Base-by-base conservation (phyloP, 139 green algal species). In the Penium margaritaceum region DNA sequence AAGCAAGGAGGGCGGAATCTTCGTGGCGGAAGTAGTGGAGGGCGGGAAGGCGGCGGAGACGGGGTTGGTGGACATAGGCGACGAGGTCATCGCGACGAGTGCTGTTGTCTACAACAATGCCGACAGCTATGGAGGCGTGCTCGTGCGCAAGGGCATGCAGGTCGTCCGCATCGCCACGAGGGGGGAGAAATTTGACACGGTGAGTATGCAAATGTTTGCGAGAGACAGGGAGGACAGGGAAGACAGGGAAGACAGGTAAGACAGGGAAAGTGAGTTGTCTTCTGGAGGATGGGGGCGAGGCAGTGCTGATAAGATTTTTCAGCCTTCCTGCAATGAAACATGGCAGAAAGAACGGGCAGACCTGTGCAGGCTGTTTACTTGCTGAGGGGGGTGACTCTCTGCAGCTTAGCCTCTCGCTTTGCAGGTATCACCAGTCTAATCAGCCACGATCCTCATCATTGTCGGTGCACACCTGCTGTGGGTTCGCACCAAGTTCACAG, bases 21-120 rank as follows among this genome's bases (percentile, higher is more conserved):
- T 79, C 12, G 73, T 83, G 5, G 76, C 24, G 41, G 76, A 82
- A n/a, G 43, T 83, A 1, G n/a, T 35, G 14, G 21, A 33, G 17
- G 76, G 37, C 9, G 76, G 76, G 15, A 83, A 83, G n/a, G 76
- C 76, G 39, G 72, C 58, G 41, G 63, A 57, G 35, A 54, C 27
- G n/a, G 76, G 76, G 30, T 5, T 75, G 3, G 51, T 83, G 3
- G 51, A 69, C 30, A 73, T 76, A 0, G 76, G 76, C 24, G 76
- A 83, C 37, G 27, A 83, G 76, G 73, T 83, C 46, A 76, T 81
- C 29, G 74, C 74, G 15, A 79, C 69, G 24, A 73, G 55, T 54
- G 74, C 74, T 19, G 29, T 81, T 63, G 68, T 81, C 9, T 81
- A 79, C 38, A 79, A 44, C 27, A 27, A 53, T 24, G n/a, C 17